phyloP scores from a whole-genome alignment of 768 basidiomycete genomes.

The Mrakia gelida region DNA sequence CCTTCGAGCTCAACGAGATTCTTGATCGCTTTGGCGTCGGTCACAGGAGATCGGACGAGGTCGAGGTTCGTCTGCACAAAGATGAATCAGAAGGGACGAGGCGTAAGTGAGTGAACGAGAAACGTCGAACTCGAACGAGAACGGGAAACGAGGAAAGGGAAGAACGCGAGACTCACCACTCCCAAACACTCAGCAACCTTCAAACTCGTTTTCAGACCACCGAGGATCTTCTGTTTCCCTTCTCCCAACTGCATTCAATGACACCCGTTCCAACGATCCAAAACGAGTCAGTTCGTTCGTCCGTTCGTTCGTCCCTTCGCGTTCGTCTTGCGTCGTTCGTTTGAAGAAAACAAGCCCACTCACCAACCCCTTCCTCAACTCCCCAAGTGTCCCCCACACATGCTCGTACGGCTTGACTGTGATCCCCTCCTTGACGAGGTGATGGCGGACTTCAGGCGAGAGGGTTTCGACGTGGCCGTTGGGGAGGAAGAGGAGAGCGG shows the following conservation, averaged over 20 bases:
- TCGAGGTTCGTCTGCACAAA: constrained; percentile 21
- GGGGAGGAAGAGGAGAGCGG: constrained; percentile 15
- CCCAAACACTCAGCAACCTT: constrained; percentile 71
- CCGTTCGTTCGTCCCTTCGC: too few species aligned
- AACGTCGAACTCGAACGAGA: too few species aligned
- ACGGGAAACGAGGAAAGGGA: not conserved
- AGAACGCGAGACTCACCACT: constrained; percentile 47
- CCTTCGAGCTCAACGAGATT: constrained; percentile 81
- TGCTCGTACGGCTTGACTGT: constrained; percentile 65
- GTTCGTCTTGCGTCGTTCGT: too few species aligned
- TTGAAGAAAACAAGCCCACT: not conserved
- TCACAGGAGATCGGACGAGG: constrained; percentile 63
- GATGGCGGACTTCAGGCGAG: constrained; percentile 12
- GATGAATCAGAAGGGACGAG: too few species aligned
- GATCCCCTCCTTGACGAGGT: constrained; percentile 56
- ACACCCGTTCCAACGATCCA: constrained; percentile 37
- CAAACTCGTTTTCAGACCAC: constrained; percentile 58
- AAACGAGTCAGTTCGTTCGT: constrained; percentile 32
- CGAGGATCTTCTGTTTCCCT: constrained; percentile 24
- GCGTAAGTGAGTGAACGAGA: too few species aligned
- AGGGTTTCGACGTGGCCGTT: not conserved
- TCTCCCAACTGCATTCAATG: constrained; percentile 36
- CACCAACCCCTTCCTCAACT: constrained; percentile 1
- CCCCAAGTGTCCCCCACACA: constrained; percentile 65
- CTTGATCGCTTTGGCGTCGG: constrained; percentile 79